Evolutionary conservation across 2,329 filamentous ascomycete species (phyloP).

Genomic region (Cordyceps fumosorosea): DNA sequence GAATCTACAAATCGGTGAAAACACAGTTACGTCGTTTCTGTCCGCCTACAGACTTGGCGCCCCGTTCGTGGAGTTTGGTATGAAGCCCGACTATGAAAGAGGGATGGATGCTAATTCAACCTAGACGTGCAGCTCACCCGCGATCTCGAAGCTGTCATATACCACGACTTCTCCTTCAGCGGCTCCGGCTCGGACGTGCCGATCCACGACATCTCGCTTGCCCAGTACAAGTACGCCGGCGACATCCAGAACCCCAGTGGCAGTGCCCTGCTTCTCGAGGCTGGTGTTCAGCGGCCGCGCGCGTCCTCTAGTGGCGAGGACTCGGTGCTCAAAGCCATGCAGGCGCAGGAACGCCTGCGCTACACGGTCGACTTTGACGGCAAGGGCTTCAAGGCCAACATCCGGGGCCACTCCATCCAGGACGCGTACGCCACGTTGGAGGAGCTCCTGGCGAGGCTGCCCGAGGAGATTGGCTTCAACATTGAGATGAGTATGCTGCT

Average conservation of each 20-base stretch:
- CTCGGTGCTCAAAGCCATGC: slow-evolving; percentile 17
- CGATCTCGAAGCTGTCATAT: slow-evolving; percentile 33
- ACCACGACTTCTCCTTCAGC: slow-evolving; percentile 36
- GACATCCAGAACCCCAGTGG: slow-evolving; percentile 17
- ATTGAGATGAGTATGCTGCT: slow-evolving; percentile 31
- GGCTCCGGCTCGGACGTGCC: slow-evolving; percentile 35
- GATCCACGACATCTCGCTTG: slow-evolving; percentile 31
- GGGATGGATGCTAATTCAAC: neutral
- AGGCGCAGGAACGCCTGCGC: slow-evolving; percentile 27
- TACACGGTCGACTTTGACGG: slow-evolving; percentile 32
- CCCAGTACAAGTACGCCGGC: slow-evolving; percentile 30
- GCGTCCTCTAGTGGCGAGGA: slow-evolving; percentile 19
- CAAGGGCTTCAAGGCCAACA: slow-evolving; percentile 35
- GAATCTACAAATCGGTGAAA: slow-evolving; percentile 10
- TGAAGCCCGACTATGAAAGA: neutral
- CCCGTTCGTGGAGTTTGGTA: slow-evolving; percentile 12
- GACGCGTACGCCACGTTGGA: slow-evolving; percentile 30
- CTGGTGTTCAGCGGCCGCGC: slow-evolving; percentile 14
- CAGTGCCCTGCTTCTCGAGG: neutral
- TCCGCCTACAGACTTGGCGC: slow-evolving; percentile 7
- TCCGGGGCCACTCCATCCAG: slow-evolving; percentile 32
- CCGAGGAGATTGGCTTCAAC: slow-evolving; percentile 30
- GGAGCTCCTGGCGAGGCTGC: slow-evolving; percentile 29
- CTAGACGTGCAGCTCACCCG: slow-evolving; percentile 35
- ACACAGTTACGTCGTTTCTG: slow-evolving; percentile 9